Evolutionary conservation across 202 grass and related monocot genomes (phyloP), one percentile per base, ranked within the genome.

Genomic region (Setaria viridis): DNA sequence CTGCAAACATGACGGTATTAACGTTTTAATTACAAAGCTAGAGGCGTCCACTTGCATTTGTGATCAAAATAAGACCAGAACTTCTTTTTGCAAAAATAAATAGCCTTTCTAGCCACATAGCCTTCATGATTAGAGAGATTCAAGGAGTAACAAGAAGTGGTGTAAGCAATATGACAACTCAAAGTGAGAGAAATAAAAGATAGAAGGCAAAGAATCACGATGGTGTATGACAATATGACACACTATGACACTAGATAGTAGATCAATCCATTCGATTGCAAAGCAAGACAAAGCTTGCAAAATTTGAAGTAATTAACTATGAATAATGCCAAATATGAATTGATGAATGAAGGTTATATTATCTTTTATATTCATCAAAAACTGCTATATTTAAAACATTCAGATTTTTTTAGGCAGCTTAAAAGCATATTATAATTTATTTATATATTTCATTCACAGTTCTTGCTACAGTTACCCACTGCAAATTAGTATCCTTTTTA

Each of bases 41-140:
- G 21, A 73, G 11, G n/a, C n/a, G 53, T 13, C 49, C 34, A 81
- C 12, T 68, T 81, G 79, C 49, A 11, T 55, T 30, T 34, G 76
- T 12, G 16, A 50, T 54, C 65, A 70, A n/a, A 81, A 70, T 81
- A 58, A 70, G 49, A 81, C 34, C 33, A 81, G n/a, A 55, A 16
- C 42, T 10, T 63, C 9, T 74, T 83, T 83, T 51, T 11, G 2
- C 1, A 14, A 3, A 54, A 50, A 39, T 15, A n/a, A 50, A n/a
- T 73, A 20, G 11, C 33, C 33, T 15, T 39, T 68, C 17, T 80
- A 25, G 16, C 41, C 57, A 80, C 72, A 17, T 25, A 75, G 46
- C 34, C 33, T 76, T 77, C 63, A 59, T 68, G 10, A 56, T 68
- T 58, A 33, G 5, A 33, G 37, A 72, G 21, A 47, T 62, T 43